phyloP scores from a whole-genome alignment of 768 basidiomycete species.

The Leccinum subtestaceum region DNA sequence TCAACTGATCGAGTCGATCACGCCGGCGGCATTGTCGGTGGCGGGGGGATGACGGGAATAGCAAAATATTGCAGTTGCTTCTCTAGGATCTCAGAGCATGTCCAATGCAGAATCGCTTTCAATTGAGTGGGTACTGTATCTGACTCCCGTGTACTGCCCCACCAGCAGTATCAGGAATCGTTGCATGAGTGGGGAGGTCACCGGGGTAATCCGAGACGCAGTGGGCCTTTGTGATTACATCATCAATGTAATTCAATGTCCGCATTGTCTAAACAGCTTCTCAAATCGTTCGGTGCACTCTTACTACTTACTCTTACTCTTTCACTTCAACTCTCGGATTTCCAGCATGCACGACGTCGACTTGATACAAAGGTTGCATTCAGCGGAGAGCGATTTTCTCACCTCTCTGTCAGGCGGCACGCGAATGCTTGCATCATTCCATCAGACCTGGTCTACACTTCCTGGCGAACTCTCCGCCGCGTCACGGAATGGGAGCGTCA shows the following conservation, averaged over 20 bases:
- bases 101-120: neutral
- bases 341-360: constrained; percentile 2
- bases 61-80: neutral
- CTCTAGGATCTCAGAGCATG: neutral
- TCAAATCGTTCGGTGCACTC: neutral
- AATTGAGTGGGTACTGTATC: neutral
- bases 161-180: no score
- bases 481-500: neutral
- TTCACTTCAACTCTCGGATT: neutral
- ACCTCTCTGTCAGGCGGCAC: neutral
- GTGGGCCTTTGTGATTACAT: neutral
- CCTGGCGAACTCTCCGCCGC: neutral
- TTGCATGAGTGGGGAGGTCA: no score
- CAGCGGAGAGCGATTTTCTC: constrained; percentile 1
- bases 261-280: constrained; percentile 9
- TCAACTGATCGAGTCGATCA: neutral
- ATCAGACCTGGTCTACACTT: constrained; percentile 1
- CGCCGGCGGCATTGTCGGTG: neutral
- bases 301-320: neutral
- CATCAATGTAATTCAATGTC: constrained; percentile 5
- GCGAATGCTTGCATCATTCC: neutral
- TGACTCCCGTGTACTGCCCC: no score
- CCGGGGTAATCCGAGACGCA: no score
- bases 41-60: neutral
- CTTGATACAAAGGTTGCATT: neutral